Base-by-base conservation (phyloP, 108 stramenopile species). In the Hondaea fermentalgiana region DNA sequence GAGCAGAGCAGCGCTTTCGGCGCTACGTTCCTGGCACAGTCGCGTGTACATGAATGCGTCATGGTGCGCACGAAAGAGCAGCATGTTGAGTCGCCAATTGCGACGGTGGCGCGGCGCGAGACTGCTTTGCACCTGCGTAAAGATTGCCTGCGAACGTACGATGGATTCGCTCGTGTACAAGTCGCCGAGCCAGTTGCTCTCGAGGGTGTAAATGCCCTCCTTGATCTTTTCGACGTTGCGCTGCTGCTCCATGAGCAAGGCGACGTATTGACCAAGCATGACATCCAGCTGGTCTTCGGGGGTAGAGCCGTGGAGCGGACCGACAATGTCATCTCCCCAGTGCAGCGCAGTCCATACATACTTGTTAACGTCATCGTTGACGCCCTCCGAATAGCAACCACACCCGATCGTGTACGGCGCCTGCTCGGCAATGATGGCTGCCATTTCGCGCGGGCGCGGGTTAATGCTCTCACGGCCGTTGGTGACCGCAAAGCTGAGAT, bases 1-100 rank as follows among this genome's bases (percentile, higher is more conserved):
- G n/a, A 25, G 10, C 51, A 83, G 45, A 12, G 76, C 76, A 6
- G 12, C 28, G 19, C 25, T 53, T 53, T 83, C 76, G n/a, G 51
- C 76, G 28, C 23, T 53, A 45, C 76, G 76, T 45, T 83, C 76
- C 28, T 83, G 76, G 76, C 76, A 83, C 10, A 83, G 51, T 6
- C 76, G 45, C 49, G 76, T 83, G 76, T 83, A 83, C 76, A 83
- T 47, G 4, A 83, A 83, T 14, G 76, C 76, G 51, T 83, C 76
- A 53, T 83, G 76, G 28, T 53, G 76, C 10, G 76, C 76, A 16
- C 76, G 45, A 28, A 83, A 83, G 76, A 83, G 76, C 17, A 83
- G 51, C 76, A 83, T 83, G 76, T 83, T 83, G 76, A 83, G 76
- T 6, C 76, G 45, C 76, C 76, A 83, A 45, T 83, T 83, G 4